Percentiles rank a stretch among this genome's conserved stretches.
phyloP scores from a whole-genome alignment of 768 basidiomycete genomes.

The Rhodocollybia butyracea region DNA sequence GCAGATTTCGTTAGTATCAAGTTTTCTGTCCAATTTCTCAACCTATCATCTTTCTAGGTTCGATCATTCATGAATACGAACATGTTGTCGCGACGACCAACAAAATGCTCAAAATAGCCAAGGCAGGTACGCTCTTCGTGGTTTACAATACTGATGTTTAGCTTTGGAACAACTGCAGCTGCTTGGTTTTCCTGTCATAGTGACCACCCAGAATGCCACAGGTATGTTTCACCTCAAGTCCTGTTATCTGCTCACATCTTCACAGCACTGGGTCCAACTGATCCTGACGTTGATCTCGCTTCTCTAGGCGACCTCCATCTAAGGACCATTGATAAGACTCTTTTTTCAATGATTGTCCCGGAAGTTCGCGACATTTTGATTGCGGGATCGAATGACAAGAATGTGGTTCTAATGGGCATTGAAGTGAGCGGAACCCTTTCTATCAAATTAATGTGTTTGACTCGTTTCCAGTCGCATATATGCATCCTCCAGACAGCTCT shows the following conservation, averaged over 20 bases:
- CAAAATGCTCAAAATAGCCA: constrained; percentile 76
- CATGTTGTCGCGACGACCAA: constrained; percentile 64
- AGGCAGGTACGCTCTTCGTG: constrained; percentile 38
- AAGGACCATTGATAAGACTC: constrained; percentile 69
- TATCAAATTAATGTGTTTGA: not conserved
- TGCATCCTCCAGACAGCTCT: constrained; percentile 85
- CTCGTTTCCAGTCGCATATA: constrained; percentile 67
- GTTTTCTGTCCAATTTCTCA: not conserved
- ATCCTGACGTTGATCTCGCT: constrained; percentile 54
- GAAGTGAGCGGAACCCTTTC: constrained; percentile 52
- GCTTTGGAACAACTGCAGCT: constrained; percentile 19
- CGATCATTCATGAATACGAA: constrained; percentile 67
- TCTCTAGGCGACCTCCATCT: constrained; percentile 55
- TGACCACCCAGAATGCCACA: constrained; percentile 81
- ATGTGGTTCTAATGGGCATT: constrained; percentile 81
- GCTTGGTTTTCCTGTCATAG: constrained; percentile 66
- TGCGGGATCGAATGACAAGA: constrained; percentile 44
- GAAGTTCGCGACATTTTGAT: constrained; percentile 55
- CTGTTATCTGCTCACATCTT: not conserved
- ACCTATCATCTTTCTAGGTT: constrained; percentile 21
- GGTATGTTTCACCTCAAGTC: constrained; percentile 36
- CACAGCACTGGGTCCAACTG: constrained; percentile 68
- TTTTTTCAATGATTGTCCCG: constrained; percentile 83
- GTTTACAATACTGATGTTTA: not conserved
- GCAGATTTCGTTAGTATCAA: constrained; percentile 58